phyloP scores from a whole-genome alignment of 305 asterid species.

The Fraxinus nigra region DNA sequence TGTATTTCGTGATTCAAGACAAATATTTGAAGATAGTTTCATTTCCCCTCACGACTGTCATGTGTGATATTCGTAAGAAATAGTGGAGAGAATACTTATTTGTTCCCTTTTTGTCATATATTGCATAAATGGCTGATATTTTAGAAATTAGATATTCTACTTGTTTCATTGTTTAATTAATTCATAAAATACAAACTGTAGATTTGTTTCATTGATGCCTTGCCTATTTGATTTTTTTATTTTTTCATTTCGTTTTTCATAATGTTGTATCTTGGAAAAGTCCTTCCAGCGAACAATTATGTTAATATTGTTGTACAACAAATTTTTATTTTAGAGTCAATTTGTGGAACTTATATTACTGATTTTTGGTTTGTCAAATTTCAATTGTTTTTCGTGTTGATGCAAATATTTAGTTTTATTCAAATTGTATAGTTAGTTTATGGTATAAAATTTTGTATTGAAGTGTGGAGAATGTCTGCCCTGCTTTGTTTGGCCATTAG shows the following conservation, averaged over 20 bases:
- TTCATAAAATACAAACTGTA: neutral
- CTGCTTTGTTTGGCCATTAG: conserved; percentile 30
- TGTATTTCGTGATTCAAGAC: neutral
- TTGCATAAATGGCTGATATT: neutral
- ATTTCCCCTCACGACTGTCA: neutral
- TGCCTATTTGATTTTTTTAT: conserved; percentile 12
- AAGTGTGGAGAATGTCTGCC: neutral
- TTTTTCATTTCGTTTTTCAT: neutral
- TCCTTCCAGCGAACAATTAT: neutral
- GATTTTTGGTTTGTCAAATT: neutral
- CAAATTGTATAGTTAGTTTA: neutral
- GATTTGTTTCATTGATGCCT: neutral
- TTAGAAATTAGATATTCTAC: neutral
- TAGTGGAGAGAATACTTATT: neutral
- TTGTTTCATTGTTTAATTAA: neutral
- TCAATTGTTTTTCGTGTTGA: neutral
- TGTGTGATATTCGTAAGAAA: neutral
- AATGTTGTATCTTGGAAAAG: neutral
- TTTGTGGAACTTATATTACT: neutral
- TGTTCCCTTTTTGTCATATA: neutral
- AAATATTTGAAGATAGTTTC: neutral
- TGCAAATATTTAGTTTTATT: neutral
- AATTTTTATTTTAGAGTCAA: neutral
- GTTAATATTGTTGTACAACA: neutral
- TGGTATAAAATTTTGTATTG: neutral